Conservation (phyloP, 2,329 filamentous ascomycete genomes). For the Penicillium sp. region DNA sequence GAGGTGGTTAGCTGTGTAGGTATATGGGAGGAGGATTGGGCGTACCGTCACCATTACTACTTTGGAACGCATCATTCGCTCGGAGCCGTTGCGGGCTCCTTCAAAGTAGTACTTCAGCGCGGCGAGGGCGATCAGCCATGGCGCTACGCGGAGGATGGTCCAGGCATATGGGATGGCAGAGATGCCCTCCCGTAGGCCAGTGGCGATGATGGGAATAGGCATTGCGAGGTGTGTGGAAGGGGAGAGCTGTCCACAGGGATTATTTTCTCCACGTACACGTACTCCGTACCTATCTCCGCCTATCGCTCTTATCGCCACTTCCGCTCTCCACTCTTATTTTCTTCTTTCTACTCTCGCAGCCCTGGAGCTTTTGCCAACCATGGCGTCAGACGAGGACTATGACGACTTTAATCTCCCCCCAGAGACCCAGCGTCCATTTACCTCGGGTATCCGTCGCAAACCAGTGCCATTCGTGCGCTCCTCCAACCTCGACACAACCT, state of each 20-base stretch:
- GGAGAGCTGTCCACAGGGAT: constrained; percentile 12
- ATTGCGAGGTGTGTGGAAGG: constrained; percentile 41
- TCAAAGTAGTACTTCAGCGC: constrained; percentile 74
- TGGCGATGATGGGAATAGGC: constrained; percentile 62
- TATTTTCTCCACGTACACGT: constrained; percentile 7
- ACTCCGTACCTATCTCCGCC: constrained; percentile 2
- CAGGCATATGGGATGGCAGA: constrained; percentile 56
- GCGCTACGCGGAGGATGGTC: constrained; percentile 54
- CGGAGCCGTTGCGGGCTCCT: constrained; percentile 72
- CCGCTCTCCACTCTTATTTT: background rate
- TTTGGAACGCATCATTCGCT: constrained; percentile 87
- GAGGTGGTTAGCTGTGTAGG: constrained; percentile 14
- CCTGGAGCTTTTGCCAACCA: constrained; percentile 7
- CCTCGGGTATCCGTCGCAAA: constrained; percentile 64
- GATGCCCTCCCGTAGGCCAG: constrained; percentile 57
- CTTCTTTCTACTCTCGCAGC: background rate
- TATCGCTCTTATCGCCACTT: constrained; percentile 23
- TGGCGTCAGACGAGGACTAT: constrained; percentile 46
- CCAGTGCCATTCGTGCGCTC: constrained; percentile 62
- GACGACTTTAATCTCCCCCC: constrained; percentile 61
- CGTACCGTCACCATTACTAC: constrained; percentile 86
- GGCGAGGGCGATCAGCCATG: constrained; percentile 55
- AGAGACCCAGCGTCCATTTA: constrained; percentile 61
- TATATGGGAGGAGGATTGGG: background rate
- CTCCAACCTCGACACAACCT: constrained; percentile 38